A percentile compares a stretch with the other conserved stretches of the same genome.
phyloP scores from a whole-genome alignment of 371 early-diverging fungal genomes.

The Mucor irregularis region DNA sequence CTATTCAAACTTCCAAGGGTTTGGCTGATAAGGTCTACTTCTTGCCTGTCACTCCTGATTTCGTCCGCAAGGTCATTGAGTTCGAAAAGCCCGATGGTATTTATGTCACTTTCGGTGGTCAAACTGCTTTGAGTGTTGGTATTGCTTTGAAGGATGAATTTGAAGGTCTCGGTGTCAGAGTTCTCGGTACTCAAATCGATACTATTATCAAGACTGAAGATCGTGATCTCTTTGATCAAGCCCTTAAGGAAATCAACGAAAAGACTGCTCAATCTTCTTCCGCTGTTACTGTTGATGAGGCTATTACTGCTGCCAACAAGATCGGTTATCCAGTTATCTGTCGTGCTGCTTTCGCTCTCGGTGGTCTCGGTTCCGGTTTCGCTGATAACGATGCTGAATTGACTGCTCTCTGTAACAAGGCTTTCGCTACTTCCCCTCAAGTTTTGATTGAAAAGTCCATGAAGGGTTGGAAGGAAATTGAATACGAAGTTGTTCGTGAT shows the following conservation, averaged over 20 bases:
- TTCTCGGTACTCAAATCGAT: conserved; percentile 91
- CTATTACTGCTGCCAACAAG: conserved; percentile 73
- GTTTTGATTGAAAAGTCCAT: conserved; percentile 89
- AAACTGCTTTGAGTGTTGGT: conserved; percentile 93
- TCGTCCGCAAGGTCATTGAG: conserved; percentile 87
- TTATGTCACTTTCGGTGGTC: conserved; percentile 94
- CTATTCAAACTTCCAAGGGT: conserved; percentile 92
- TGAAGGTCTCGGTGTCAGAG: conserved; percentile 78
- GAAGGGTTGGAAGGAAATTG: conserved; percentile 98
- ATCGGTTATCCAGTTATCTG: conserved; percentile 94
- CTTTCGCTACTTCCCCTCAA: conserved; percentile 86
- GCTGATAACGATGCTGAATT: conserved; percentile 84
- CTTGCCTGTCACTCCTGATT: conserved; percentile 90
- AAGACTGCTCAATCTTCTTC: conserved; percentile 82
- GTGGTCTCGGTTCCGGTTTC: conserved; percentile 95
- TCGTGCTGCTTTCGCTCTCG: conserved; percentile 91
- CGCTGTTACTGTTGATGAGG: conserved; percentile 80
- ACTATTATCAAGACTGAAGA: conserved; percentile 93
- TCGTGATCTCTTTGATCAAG: conserved; percentile 89
- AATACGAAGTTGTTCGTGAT: conserved; percentile 96
- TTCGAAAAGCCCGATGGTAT: conserved; percentile 94
- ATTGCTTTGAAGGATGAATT: conserved; percentile 87
- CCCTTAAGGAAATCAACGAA: conserved; percentile 83
- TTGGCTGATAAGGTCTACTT: conserved; percentile 96
- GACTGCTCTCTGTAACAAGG: conserved; percentile 71